Evolutionary conservation across 108 stramenopile genomes (phyloP).

Genomic region (Schizochytrium sp.): DNA sequence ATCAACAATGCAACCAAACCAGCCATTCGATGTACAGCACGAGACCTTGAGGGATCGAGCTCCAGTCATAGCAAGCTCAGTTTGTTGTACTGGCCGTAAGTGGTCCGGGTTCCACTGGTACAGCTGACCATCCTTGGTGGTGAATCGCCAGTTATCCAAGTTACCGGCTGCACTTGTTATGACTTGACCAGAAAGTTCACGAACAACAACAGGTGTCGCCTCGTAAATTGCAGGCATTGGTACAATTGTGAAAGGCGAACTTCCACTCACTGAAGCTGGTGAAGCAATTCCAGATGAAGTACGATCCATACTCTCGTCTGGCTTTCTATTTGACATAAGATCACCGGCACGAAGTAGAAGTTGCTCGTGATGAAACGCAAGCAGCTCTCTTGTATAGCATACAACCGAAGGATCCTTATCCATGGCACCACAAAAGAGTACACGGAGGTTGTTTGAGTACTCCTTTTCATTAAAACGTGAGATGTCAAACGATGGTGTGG

Average conservation of each 20-base stretch:
- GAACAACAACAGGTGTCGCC: not conserved
- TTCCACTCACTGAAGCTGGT: not conserved
- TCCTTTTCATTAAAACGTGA: not conserved
- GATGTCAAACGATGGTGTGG: not conserved
- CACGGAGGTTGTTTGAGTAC: not conserved
- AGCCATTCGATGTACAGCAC: not conserved
- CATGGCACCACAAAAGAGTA: constrained; percentile 17
- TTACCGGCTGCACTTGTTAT: not conserved
- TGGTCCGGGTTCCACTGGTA: constrained; percentile 13
- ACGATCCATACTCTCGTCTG: constrained; percentile 13
- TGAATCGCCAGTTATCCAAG: not conserved
- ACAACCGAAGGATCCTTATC: not conserved
- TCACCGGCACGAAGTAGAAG: constrained; percentile 15
- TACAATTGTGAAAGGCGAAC: not conserved
- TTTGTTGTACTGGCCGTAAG: not conserved
- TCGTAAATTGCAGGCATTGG: not conserved
- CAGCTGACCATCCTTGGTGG: not conserved
- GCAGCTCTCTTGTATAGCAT: not conserved
- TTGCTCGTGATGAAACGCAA: constrained; percentile 33
- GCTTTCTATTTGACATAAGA: not conserved
- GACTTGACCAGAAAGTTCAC: not conserved
- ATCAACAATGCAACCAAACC: constrained; percentile 28
- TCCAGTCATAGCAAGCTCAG: not conserved
- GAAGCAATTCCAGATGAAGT: not conserved
- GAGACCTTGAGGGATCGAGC: constrained; percentile 23